A percentile compares a stretch with the other conserved stretches of the same genome.
Evolutionary conservation across 2,329 filamentous ascomycete species (phyloP).

Genomic region (Onygenales sp.): DNA sequence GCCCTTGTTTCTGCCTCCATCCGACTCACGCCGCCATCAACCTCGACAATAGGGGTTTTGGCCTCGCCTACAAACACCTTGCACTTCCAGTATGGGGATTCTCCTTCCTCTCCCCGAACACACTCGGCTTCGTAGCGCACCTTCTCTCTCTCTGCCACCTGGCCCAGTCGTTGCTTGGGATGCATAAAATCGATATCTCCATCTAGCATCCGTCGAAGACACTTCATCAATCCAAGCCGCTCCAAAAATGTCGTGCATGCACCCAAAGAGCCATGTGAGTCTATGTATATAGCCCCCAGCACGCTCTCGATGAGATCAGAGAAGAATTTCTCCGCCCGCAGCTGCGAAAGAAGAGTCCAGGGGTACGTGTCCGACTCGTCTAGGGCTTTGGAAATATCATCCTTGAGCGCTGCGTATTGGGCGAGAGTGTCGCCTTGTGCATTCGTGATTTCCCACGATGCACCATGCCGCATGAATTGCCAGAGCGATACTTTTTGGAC

Average conservation of each 20-base stretch:
- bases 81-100: slow-evolving; percentile 27
- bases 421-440: slow-evolving; percentile 37
- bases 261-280: slow-evolving; percentile 54
- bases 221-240: slow-evolving; percentile 54
- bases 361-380: slow-evolving; percentile 52
- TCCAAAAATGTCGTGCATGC: slow-evolving; percentile 53
- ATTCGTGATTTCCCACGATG: slow-evolving; percentile 35
- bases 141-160: slow-evolving; percentile 42
- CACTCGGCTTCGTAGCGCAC: slow-evolving; percentile 42
- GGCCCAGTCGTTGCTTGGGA: slow-evolving; percentile 60
- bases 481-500: slow-evolving; percentile 46
- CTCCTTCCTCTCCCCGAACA: slow-evolving; percentile 7
- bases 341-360: slow-evolving; percentile 60
- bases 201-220: slow-evolving; percentile 52
- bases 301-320: slow-evolving; percentile 76
- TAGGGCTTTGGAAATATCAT: slow-evolving; percentile 44
- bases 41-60: slow-evolving; percentile 20
- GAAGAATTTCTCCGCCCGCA: slow-evolving; percentile 65
- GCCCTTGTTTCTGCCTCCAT: slow-evolving; percentile 49
- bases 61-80: slow-evolving; percentile 41
- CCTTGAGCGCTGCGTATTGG: slow-evolving; percentile 42
- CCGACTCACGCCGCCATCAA: slow-evolving; percentile 37
- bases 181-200: slow-evolving; percentile 46
- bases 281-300: slow-evolving; percentile 75
- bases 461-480: slow-evolving; percentile 58